Conservation (phyloP, 805 yeast genomes). For the Saccharomyces paradoxus region DNA sequence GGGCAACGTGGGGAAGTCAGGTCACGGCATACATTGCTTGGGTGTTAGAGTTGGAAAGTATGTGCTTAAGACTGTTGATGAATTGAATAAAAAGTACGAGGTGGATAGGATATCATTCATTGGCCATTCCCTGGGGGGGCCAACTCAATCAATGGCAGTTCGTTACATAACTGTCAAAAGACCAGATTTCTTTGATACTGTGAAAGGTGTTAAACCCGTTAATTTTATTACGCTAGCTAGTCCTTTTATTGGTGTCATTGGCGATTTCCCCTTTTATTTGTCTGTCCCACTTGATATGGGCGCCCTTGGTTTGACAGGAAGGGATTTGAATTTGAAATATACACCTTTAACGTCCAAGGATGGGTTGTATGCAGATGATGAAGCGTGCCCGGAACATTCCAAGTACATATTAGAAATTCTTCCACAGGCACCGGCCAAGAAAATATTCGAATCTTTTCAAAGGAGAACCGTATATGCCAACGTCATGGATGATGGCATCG, state of each 20-base stretch:
- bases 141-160: conserved; percentile 83
- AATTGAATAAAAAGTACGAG: conserved; percentile 34
- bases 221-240: conserved; percentile 80
- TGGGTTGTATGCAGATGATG: conserved; percentile 16
- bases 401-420: conserved; percentile 63
- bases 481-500: conserved; percentile 88
- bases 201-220: conserved; percentile 46
- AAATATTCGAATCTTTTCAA: conserved; percentile 51
- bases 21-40: conserved; percentile 73
- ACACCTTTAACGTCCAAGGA: conserved; percentile 27
- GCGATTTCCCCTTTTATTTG: conserved; percentile 81
- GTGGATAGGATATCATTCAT: conserved; percentile 71
- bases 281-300: conserved; percentile 82
- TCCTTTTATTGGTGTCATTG: conserved; percentile 79
- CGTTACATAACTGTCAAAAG: conserved; percentile 56
- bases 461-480: conserved; percentile 84
- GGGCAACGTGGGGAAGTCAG: conserved; percentile 82
- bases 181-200: conserved; percentile 56
- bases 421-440: conserved; percentile 68
- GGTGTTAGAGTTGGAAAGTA: conserved; percentile 77
- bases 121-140: conserved; percentile 92
- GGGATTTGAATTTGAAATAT: conserved; percentile 66
- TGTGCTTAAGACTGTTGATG: conserved; percentile 40
- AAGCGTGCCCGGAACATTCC: conserved; percentile 6
- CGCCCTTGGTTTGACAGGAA: conserved; percentile 85